Percentiles rank a stretch among this genome's conserved stretches.
phyloP scores from a whole-genome alignment of 1,139 yeast species.

The Scheffersomyces stambukii region DNA sequence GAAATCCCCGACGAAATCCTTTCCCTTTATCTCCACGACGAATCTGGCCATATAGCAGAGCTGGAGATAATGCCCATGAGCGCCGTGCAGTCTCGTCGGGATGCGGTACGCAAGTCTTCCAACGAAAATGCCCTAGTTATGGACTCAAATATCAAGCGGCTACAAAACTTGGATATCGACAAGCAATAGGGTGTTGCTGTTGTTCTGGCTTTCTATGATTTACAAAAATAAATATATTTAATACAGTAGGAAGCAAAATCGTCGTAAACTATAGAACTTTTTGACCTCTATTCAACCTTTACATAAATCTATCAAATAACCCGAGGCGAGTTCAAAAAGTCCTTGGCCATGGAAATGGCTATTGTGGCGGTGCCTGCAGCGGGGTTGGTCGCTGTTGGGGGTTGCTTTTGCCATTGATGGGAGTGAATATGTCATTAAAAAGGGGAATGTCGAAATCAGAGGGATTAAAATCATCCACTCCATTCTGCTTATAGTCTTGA shows the following conservation, averaged over 20 bases:
- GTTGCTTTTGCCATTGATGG: too few species aligned
- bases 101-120: slow-evolving; percentile 11
- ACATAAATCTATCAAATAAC: too few species aligned
- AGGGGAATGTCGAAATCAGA: slow-evolving; percentile 7
- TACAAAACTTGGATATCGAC: slow-evolving; percentile 26
- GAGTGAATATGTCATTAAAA: slow-evolving; percentile 7
- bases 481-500: too few species aligned
- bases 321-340: too few species aligned
- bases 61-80: slow-evolving; percentile 20
- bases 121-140: slow-evolving; percentile 20
- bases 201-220: slow-evolving; percentile 1
- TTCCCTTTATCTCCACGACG: slow-evolving; percentile 60
- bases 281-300: too few species aligned
- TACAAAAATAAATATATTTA: slow-evolving; percentile 1
- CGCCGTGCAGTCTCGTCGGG: slow-evolving; percentile 13
- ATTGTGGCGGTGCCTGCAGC: too few species aligned
- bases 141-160: slow-evolving; percentile 33
- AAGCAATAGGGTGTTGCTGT: slow-evolving; percentile 2
- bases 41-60: slow-evolving; percentile 35
- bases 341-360: too few species aligned
- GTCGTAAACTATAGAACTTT: too few species aligned
- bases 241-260: slow-evolving; percentile 2
- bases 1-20: slow-evolving; percentile 66
- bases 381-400: too few species aligned
- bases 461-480: too few species aligned